A percentile compares a stretch with the other conserved stretches of the same genome.
Evolutionary conservation across 2,329 filamentous ascomycete genomes (phyloP).

Genomic region (Neopestalotiopsis sp.): DNA sequence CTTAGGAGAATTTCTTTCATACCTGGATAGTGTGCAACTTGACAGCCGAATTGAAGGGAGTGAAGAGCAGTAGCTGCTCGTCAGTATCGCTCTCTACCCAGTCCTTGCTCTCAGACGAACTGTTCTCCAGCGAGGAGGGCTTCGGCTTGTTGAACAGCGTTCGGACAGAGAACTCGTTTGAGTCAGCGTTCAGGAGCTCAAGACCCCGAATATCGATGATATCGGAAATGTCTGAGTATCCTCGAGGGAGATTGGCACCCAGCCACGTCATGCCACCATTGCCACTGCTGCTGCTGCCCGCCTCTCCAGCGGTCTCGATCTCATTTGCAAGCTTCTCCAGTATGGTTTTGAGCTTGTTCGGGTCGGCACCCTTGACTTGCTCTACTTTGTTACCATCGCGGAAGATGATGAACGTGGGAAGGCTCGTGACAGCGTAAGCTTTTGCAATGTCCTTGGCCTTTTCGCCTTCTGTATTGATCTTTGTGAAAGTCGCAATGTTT

Average conservation of each 20-base stretch:
- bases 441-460: conserved; percentile 66
- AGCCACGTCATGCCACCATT: conserved; percentile 65
- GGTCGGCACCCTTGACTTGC: conserved; percentile 77
- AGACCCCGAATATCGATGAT: conserved; percentile 79
- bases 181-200: conserved; percentile 86
- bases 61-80: conserved; percentile 91
- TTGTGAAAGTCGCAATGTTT: conserved; percentile 80
- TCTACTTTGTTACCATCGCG: conserved; percentile 71
- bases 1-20: conserved; percentile 27
- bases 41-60: conserved; percentile 85
- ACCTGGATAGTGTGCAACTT: conserved; percentile 86
- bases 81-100: conserved; percentile 98
- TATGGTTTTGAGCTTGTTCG: conserved; percentile 69
- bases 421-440: conserved; percentile 74
- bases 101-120: conserved; percentile 82
- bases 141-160: conserved; percentile 75
- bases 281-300: conserved; percentile 43
- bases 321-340: conserved; percentile 75
- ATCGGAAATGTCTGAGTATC: conserved; percentile 83
- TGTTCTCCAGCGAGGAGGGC: conserved; percentile 74
- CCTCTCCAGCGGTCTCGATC: conserved; percentile 60
- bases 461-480: conserved; percentile 83
- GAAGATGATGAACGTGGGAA: conserved; percentile 93
- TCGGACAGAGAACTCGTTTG: conserved; percentile 69
- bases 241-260: conserved; percentile 75